A percentile compares a stretch with the other conserved stretches of the same genome.
These are phyloP conservation scores for Suhomyces prunicola DNA, from an alignment of 805 yeast genomes.

Conservation along the genomic window DNA sequence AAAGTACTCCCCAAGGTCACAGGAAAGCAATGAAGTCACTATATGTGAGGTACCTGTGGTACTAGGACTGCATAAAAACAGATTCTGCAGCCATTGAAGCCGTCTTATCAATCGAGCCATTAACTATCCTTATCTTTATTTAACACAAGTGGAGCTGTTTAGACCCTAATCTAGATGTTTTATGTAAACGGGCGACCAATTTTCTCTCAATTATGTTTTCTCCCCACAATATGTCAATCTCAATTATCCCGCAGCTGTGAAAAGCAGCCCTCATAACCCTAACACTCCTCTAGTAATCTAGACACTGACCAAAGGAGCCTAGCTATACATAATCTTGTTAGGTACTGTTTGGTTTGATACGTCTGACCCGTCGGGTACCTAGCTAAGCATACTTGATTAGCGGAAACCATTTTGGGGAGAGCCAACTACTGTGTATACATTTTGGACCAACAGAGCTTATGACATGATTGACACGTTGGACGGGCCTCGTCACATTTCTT, in stretches of 20 bases:
- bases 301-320: neutral
- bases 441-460: neutral
- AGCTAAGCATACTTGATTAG: neutral
- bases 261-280: neutral
- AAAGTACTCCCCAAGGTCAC: neutral
- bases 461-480: conserved; percentile 10
- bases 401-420: neutral
- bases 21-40: no score
- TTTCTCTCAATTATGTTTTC: neutral
- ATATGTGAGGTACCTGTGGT: no score
- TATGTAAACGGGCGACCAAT: neutral
- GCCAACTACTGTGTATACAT: neutral
- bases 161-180: no score
- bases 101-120: no score
- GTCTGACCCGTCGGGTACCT: neutral
- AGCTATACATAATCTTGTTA: neutral
- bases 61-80: no score
- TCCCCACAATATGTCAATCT: neutral
- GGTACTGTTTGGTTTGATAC: neutral
- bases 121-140: no score
- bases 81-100: no score
- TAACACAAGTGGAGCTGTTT: no score
- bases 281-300: neutral
- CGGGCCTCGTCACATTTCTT: conserved; percentile 14
- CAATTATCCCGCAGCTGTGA: neutral